These are phyloP conservation scores for Metroxylon sagu DNA, from an alignment of 176 grass and related monocot species.

Conservation along the genomic window DNA sequence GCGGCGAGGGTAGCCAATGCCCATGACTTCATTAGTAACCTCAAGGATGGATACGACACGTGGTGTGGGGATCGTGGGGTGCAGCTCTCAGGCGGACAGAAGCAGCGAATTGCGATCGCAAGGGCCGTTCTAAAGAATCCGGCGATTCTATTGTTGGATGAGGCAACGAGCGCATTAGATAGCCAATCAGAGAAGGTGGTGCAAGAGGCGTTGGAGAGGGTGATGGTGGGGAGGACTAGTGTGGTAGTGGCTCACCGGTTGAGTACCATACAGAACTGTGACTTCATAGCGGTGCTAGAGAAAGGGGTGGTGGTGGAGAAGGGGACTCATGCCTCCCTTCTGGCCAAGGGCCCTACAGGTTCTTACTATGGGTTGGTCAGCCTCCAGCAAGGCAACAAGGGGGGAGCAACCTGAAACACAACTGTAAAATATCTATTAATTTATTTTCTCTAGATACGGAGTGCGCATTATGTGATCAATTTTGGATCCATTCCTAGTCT, in stretches of 20 bases:
- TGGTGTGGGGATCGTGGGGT: conserved; percentile 76
- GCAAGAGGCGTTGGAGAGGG: conserved; percentile 71
- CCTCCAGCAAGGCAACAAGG: conserved; percentile 54
- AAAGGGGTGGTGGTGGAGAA: conserved; percentile 80
- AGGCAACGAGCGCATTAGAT: conserved; percentile 88
- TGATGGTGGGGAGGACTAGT: conserved; percentile 86
- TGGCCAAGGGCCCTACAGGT: conserved; percentile 63
- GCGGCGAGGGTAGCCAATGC: conserved; percentile 82
- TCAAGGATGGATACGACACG: conserved; percentile 88
- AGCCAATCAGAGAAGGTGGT: conserved; percentile 91
- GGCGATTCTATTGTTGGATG: conserved; percentile 67
- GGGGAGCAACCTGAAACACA: neutral
- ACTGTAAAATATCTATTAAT: no score
- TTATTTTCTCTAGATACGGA: no score
- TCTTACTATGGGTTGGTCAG: conserved; percentile 67
- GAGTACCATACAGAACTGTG: conserved; percentile 75
- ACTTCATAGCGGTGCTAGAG: conserved; percentile 72
- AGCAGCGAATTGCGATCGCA: conserved; percentile 86
- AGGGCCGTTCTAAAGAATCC: conserved; percentile 91
- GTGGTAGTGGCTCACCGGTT: conserved; percentile 82
- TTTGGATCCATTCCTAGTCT: no score
- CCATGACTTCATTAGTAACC: conserved; percentile 87
- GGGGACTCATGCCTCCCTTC: conserved; percentile 81
- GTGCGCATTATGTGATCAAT: no score
- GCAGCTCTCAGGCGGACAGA: conserved; percentile 92